Base-by-base conservation (phyloP, 139 green algal species). In the Haematococcus sp. region DNA sequence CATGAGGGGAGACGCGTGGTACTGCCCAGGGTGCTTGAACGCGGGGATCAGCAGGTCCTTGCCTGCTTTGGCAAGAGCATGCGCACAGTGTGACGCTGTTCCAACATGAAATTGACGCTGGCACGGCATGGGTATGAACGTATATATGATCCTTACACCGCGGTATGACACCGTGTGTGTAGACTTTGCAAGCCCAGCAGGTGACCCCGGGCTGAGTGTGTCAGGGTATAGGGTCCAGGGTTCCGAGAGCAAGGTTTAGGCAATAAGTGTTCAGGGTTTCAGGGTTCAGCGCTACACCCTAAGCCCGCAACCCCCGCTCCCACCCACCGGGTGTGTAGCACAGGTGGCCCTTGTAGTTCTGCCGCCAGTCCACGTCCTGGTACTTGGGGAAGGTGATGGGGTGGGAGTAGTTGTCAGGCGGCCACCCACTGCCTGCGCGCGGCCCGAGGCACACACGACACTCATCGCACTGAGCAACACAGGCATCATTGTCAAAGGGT, bases 11-110 rank as follows among this genome's bases (percentile, higher is more conserved):
- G 69, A 75, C 15, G 22, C 3, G 22, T 68, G 54, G 32, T 33
- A 75, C 4, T 63, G 17, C 3, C 60, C 4, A 15, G 43, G 16
- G 27, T 51, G 23, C 51, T 61, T 73, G 61, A 84, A 78, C 1
- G 65, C 56, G 1, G 82, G 82, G 0, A 87, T 61, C 1, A 84
- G 52, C 43, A 87, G 40, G 72, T 84, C 76, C 70, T 83, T 77
- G 44, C 76, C 65, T 51, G 76, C 55, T 16, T 59, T n/a, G n/a
- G n/a, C n/a, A n/a, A n/a, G n/a, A n/a, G n/a, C n/a, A n/a, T n/a
- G n/a, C n/a, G n/a, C n/a, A n/a, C n/a, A n/a, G n/a, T n/a, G n/a
- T n/a, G n/a, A n/a, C n/a, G n/a, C n/a, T n/a, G n/a, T n/a, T n/a
- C n/a, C n/a, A n/a, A n/a, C n/a, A n/a, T n/a, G n/a, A n/a, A n/a